Conservation (phyloP, 345 rosid genomes). For the Euclidium syriacum region DNA sequence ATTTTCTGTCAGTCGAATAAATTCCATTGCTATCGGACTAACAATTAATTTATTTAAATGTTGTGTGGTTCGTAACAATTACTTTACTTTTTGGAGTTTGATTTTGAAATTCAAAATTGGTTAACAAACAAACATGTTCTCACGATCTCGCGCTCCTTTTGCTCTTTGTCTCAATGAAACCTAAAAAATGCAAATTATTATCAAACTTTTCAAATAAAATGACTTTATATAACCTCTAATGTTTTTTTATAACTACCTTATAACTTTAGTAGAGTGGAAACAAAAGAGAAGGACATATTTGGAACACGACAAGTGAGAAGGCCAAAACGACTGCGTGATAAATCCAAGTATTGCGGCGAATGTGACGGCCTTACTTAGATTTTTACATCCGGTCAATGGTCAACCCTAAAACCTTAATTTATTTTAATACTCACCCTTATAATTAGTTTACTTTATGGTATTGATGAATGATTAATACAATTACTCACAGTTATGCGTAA, state of each 20-base stretch:
- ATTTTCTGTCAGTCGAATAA: constrained; percentile 33
- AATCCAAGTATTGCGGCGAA: constrained; percentile 24
- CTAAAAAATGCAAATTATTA: neutral
- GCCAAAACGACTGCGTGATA: constrained; percentile 15
- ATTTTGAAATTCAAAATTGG: constrained; percentile 27
- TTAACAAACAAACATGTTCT: constrained; percentile 11
- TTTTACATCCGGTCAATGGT: constrained; percentile 13
- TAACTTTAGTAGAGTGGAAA: neutral
- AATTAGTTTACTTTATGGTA: neutral
- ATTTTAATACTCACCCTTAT: neutral
- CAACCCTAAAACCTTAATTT: neutral
- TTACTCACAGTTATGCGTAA: neutral
- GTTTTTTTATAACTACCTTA: neutral
- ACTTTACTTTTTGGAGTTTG: neutral
- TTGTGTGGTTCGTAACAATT: neutral
- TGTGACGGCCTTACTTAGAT: neutral
- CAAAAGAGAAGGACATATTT: constrained; percentile 22
- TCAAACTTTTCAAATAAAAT: neutral
- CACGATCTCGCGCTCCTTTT: constrained; percentile 18
- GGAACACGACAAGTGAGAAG: constrained; percentile 24
- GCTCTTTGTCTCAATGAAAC: neutral
- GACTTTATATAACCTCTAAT: neutral
- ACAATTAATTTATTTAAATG: constrained; percentile 14
- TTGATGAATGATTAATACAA: neutral
- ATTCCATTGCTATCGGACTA: constrained; percentile 29